Evolutionary conservation across 2,329 filamentous ascomycete species (phyloP), one percentile per base, ranked within the genome.

Genomic region (Cyclaneusma minus): DNA sequence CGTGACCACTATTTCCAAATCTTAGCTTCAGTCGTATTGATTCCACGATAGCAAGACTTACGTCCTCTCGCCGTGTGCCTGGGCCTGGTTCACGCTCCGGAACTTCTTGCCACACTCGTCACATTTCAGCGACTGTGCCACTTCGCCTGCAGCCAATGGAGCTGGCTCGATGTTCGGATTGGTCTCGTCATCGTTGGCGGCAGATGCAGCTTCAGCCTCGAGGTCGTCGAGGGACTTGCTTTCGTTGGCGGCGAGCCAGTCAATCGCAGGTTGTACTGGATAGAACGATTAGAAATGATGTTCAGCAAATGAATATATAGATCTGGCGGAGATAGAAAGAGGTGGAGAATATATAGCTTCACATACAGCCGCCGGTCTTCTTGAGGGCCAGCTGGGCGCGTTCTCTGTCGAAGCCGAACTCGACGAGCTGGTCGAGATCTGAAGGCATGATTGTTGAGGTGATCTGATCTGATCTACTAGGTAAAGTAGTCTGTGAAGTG

Each of bases 51-150:
- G 16, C 8, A 28, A n/a, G 19, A 51, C 66, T 35, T 49, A 76
- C 57, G 82, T 87, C 57, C 92, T 93, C 43, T 71, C 71, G 16
- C 84, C 89, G 49, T 98, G 89, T 49, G 83, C 93, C 43, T 87
- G 77, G 7, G 85, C 89, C 38, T 87, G 70, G 14, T 73, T 72
- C 37, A 77, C 69, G 43, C 71, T 82, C 39, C 81, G 68, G 54
- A 98, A 91, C 48, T 73, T 78, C 64, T 93, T 94, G 46, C 79
- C 78, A 47, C 89, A 98, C 30, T 94, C 87, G 37, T 93, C 89
- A 64, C 89, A 98, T 26, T 91, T 66, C 29, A 95, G 69, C 25
- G 83, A 92, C 44, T 72, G 68, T 29, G 84, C 80, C 29, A 68
- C 60, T 42, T 76, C 70, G 32, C 77, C 81, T 2, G 68, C 68